phyloP scores from a whole-genome alignment of 495 filamentous ascomycete genomes.

The Daldinia concentrica region DNA sequence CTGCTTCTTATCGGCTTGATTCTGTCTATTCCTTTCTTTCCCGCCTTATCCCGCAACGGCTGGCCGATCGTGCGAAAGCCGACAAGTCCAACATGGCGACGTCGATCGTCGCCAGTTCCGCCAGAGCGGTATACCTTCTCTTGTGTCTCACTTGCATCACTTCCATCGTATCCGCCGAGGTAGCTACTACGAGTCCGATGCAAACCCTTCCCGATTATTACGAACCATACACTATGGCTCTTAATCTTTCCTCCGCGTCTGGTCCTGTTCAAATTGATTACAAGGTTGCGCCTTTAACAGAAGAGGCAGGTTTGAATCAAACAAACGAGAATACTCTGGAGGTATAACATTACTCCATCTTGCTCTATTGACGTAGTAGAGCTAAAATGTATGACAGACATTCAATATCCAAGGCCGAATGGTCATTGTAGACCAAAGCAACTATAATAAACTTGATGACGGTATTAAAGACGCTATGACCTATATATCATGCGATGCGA shows the following conservation, averaged over 20 bases:
- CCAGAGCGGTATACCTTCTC: conserved; percentile 47
- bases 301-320: conserved; percentile 49
- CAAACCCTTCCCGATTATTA: conserved; percentile 45
- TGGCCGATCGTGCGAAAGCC: conserved; percentile 39
- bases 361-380: conserved; percentile 9
- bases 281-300: conserved; percentile 54
- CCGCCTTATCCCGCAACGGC: conserved; percentile 38
- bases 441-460: conserved; percentile 41
- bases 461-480: conserved; percentile 48
- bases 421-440: conserved; percentile 48
- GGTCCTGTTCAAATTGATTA: conserved; percentile 44
- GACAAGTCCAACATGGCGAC: conserved; percentile 48
- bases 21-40: conserved; percentile 26
- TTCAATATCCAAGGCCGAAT: conserved; percentile 51
- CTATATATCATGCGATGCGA: conserved; percentile 59
- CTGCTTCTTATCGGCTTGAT: conserved; percentile 10
- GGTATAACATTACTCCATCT: conserved; percentile 5
- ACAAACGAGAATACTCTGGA: conserved; percentile 36
- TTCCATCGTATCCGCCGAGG: conserved; percentile 44
- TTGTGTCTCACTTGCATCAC: conserved; percentile 39
- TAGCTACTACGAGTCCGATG: conserved; percentile 44
- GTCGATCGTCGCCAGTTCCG: conserved; percentile 53
- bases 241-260: conserved; percentile 45
- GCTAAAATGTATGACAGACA: conserved; percentile 39
- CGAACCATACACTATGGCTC: conserved; percentile 48